Evolutionary conservation across 257 asterid genomes (phyloP).

Genomic region (Solanum chmielewskii): DNA sequence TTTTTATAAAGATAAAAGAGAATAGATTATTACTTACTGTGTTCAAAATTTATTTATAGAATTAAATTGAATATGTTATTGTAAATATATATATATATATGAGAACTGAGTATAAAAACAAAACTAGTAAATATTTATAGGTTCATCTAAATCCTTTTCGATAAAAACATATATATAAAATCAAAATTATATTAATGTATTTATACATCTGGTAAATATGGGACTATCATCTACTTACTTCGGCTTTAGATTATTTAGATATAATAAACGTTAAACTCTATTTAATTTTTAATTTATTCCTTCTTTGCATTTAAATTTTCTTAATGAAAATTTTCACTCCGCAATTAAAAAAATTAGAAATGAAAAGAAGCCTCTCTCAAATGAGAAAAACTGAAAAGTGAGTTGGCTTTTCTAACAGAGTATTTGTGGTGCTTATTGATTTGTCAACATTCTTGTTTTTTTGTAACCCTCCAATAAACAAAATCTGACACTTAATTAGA

Average conservation of each 20-base stretch:
- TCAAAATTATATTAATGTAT: too few species aligned
- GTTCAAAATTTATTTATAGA: rapidly evolving
- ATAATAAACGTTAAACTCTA: neutral
- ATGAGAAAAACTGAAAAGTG: neutral
- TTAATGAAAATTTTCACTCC: neutral
- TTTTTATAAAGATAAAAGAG: too few species aligned
- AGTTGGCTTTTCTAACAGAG: neutral
- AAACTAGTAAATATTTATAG: neutral
- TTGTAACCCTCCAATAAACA: neutral
- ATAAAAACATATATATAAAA: too few species aligned
- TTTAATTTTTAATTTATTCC: too few species aligned
- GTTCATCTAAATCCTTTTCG: too few species aligned
- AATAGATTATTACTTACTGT: too few species aligned
- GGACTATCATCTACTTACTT: too few species aligned
- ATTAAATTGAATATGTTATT: neutral
- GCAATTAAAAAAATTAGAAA: neutral
- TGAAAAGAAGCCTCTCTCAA: neutral
- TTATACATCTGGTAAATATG: too few species aligned
- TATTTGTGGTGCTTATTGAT: neutral
- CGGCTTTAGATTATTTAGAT: too few species aligned
- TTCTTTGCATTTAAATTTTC: too few species aligned
- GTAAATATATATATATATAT: too few species aligned
- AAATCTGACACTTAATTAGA: neutral
- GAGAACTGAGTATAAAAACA: too few species aligned
- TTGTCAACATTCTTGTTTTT: neutral